Evolutionary conservation across 148 eudicot genomes (phyloP).

Genomic region (Pharnaceum exiguum): DNA sequence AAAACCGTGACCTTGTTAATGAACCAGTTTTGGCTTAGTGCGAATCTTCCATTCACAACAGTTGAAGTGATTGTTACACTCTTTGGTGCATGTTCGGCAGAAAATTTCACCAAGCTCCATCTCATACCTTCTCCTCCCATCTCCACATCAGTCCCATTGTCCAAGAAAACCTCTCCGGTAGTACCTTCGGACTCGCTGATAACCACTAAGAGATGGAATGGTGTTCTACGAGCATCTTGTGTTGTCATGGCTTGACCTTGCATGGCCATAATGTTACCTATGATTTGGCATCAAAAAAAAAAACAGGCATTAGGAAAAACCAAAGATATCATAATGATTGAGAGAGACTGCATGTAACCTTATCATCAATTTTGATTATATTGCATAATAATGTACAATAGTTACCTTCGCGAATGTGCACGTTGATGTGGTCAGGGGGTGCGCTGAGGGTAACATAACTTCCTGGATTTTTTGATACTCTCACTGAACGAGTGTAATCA

Average conservation of each 20-base stretch:
- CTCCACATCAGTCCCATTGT: conserved; percentile 35
- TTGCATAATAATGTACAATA: too few species aligned
- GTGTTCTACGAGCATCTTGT: conserved; percentile 36
- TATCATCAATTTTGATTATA: too few species aligned
- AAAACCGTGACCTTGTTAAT: conserved; percentile 41
- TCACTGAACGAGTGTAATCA: conserved; percentile 34
- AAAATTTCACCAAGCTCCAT: conserved; percentile 32
- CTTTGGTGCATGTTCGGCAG: conserved; percentile 6
- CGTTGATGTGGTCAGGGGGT: conserved; percentile 38
- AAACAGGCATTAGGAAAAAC: too few species aligned
- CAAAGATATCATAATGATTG: too few species aligned
- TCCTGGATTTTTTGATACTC: conserved; percentile 17
- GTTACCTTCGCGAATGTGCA: conserved; percentile 49
- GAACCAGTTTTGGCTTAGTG: conserved; percentile 31
- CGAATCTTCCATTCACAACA: conserved; percentile 32
- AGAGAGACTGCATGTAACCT: too few species aligned
- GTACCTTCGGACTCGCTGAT: conserved; percentile 13
- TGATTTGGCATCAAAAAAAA: too few species aligned
- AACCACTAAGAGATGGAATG: conserved; percentile 45
- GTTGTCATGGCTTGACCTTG: conserved; percentile 49
- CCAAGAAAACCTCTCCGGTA: conserved; percentile 42
- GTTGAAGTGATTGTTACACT: conserved; percentile 18
- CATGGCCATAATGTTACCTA: conserved; percentile 46
- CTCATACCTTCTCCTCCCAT: conserved; percentile 26
- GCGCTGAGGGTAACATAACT: conserved; percentile 26